These are phyloP conservation scores for Fusarium praegraminearum DNA, from an alignment of 2,329 filamentous ascomycete genomes.

Conservation along the genomic window DNA sequence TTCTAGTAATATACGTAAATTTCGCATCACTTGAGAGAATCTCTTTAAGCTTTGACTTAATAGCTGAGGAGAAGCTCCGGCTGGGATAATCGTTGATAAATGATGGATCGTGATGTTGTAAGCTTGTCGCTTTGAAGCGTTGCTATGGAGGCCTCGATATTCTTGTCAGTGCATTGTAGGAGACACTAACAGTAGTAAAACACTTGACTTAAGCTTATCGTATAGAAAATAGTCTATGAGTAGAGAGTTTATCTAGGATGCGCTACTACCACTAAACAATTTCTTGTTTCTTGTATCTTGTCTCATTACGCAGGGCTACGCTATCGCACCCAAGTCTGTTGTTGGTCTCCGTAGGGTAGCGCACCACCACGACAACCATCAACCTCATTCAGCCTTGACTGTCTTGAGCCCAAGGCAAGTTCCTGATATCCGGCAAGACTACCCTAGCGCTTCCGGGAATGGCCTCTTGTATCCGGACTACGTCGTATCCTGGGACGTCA, in stretches of 20 bases:
- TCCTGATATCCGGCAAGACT: conserved; percentile 15
- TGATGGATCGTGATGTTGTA: not conserved
- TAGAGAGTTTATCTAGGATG: not conserved
- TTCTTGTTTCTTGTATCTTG: not conserved
- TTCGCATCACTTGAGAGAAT: conserved; percentile 24
- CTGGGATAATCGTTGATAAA: not conserved
- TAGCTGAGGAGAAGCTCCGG: conserved; percentile 4
- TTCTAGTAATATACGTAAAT: conserved; percentile 4
- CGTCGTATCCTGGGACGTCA: conserved; percentile 21
- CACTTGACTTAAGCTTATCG: not conserved
- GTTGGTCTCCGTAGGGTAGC: not conserved
- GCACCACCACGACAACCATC: not conserved
- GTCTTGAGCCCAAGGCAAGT: conserved; percentile 19
- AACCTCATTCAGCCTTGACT: not conserved
- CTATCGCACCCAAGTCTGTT: not conserved
- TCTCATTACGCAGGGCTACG: not conserved
- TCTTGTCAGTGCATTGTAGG: not conserved
- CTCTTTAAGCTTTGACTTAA: conserved; percentile 7
- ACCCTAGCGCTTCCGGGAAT: conserved; percentile 35
- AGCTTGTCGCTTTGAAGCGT: not conserved
- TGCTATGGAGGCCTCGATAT: not conserved
- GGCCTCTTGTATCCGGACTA: not conserved
- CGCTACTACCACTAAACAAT: not conserved
- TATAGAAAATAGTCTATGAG: not conserved
- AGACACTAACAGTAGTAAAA: not conserved